Evolutionary conservation across 208 protist genomes (phyloP), one percentile per base, ranked within the genome.

Genomic region (Leishmania aethiopica): DNA sequence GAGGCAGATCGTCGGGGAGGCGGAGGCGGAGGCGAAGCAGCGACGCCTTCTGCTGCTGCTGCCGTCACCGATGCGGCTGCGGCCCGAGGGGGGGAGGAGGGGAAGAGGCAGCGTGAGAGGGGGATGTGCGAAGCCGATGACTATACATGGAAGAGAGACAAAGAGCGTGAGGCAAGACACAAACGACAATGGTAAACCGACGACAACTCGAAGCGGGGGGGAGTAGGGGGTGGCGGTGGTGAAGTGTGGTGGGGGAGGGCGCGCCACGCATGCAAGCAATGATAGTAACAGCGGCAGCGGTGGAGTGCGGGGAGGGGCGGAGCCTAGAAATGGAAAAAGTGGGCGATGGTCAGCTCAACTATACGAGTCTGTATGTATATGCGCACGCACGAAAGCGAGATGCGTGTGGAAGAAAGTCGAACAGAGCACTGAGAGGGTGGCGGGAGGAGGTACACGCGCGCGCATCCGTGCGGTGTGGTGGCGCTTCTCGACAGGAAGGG

Each of bases 131-230:
- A 19, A 59, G 35, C 28, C 47, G 45, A 10, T 8, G n/a, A 17
- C 5, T 55, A 45, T 74, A 74, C 70, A 78, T 40, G 55, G 37
- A 67, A 82, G 45, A 76, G 60, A 40, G 25, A 47, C 60, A 78
- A 42, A 79, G 37, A 47, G 76, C 62, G 22, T 77, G 42, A 57
- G 55, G 13, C 40, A 22, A 45, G 47, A 47, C 28, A 28, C 17
- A 47, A 28, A 47, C 37, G 62, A 42, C 64, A 10, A 74, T 32
- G 11, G 25, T 53, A 35, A 51, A 37, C 25, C 3, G 22, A 45
- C 28, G 51, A n/a, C 5, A 25, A 32, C 42, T 47, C 70, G 0
- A 74, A 51, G 28, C 49, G 45, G n/a, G 5, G 11, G 40, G 19
- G 67, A 69, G 32, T 28, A 37, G 64, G 5, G 35, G 64, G 0